Percentiles rank a stretch among this genome's conserved stretches.
phyloP scores from a whole-genome alignment of 169 alveolate genomes.

The Eimeria praecox region DNA sequence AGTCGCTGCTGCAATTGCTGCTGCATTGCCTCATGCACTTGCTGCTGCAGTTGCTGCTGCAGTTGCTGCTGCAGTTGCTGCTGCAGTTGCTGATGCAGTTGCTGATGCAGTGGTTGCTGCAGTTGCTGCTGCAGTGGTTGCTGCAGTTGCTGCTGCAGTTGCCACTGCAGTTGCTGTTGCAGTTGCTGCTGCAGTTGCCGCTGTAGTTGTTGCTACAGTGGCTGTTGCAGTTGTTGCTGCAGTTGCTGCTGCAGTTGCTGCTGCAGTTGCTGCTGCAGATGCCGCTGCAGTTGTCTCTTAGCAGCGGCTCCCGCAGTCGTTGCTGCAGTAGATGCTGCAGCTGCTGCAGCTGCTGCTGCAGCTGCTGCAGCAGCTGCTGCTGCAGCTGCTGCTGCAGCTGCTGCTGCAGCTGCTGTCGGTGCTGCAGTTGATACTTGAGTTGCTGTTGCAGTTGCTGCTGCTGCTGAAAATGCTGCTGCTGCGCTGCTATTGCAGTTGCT shows the following conservation, averaged over 20 bases:
- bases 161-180: not conserved
- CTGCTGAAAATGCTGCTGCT: constrained; percentile 38
- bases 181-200: not conserved
- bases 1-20: constrained; percentile 7
- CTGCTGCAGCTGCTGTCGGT: constrained; percentile 13
- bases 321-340: not conserved
- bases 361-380: constrained; percentile 47
- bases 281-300: not conserved
- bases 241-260: constrained; percentile 19
- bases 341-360: not conserved
- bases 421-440: too few species aligned
- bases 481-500: constrained; percentile 22
- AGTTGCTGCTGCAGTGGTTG: not conserved
- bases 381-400: not conserved
- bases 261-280: not conserved
- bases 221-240: constrained; percentile 2
- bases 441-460: constrained; percentile 7
- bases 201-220: constrained; percentile 4
- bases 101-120: not conserved
- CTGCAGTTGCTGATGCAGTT: not conserved
- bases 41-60: too few species aligned
- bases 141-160: not conserved
- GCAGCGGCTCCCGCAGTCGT: too few species aligned
- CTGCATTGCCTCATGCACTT: not conserved
- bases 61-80: constrained; percentile 12